Conservation (phyloP, 495 filamentous ascomycete species). For the Thozetella sp. region DNA sequence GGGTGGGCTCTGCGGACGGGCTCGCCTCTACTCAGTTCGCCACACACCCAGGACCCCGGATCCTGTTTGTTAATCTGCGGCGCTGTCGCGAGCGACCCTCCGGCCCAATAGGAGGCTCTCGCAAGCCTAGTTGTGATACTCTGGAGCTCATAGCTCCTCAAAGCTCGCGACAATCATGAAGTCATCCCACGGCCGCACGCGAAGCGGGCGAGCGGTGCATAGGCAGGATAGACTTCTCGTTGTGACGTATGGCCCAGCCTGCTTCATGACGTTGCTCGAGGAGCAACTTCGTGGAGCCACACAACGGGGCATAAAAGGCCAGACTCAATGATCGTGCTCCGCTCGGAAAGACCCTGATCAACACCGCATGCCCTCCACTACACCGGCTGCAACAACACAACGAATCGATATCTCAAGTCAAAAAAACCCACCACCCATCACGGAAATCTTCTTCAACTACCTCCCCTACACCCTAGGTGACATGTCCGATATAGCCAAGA, state of each 20-base stretch:
- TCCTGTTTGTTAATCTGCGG: conserved; percentile 3
- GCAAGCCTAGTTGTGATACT: not conserved
- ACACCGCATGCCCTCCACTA: no score
- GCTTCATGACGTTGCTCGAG: not conserved
- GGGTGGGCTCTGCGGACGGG: not conserved
- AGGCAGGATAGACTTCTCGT: no score
- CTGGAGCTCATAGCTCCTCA: not conserved
- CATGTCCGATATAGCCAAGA: conserved; percentile 29
- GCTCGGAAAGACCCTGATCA: no score
- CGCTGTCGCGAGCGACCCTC: not conserved
- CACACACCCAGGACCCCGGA: not conserved
- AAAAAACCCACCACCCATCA: not conserved
- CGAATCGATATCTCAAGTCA: not conserved
- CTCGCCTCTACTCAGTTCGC: not conserved
- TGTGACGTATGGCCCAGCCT: no score
- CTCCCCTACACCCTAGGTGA: conserved; percentile 7
- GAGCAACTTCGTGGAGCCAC: no score
- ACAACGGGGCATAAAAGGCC: no score
- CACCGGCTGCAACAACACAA: not conserved
- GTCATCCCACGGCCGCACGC: no score
- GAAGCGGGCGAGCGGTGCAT: no score
- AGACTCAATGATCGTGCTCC: no score
- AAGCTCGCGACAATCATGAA: not conserved
- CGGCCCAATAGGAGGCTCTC: not conserved
- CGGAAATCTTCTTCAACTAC: conserved; percentile 4